A percentile compares a stretch with the other conserved stretches of the same genome.
These are phyloP conservation scores for Cutaneotrichosporon arboriforme DNA, from an alignment of 1,284 basidiomycete species.

Conservation along the genomic window DNA sequence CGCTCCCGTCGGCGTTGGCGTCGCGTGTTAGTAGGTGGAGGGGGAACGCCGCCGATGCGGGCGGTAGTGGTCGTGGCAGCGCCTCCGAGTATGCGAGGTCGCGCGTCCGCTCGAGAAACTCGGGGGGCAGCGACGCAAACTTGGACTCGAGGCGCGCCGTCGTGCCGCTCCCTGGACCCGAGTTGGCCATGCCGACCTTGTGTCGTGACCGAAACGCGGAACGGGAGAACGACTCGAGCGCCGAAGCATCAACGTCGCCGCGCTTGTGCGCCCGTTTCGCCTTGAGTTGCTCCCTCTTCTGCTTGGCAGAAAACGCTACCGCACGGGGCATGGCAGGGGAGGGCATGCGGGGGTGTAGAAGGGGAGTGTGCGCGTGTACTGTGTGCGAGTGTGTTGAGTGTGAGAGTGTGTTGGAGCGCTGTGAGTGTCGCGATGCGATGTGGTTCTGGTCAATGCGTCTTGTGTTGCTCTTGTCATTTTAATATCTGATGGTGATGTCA, in stretches of 20 bases:
- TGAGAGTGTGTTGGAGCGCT: too few species aligned
- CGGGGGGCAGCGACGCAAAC: conserved; percentile 61
- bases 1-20: not conserved
- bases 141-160: conserved; percentile 26
- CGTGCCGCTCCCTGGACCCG: not conserved
- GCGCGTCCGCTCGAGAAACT: conserved; percentile 63
- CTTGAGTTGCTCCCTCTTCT: conserved; percentile 64
- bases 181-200: not conserved
- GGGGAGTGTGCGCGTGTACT: too few species aligned
- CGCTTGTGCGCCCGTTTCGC: conserved; percentile 73
- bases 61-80: conserved; percentile 58
- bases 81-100: conserved; percentile 55
- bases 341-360: too few species aligned
- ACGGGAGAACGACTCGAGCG: not conserved
- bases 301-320: conserved; percentile 54
- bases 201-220: not conserved
- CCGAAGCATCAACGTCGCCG: conserved; percentile 47
- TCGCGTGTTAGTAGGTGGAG: conserved; percentile 25
- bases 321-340: conserved; percentile 6
- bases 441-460: too few species aligned
- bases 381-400: too few species aligned
- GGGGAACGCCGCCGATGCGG: conserved; percentile 51
- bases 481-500: too few species aligned
- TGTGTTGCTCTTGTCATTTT: too few species aligned
- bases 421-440: too few species aligned